Evolutionary conservation across 2,329 filamentous ascomycete species (phyloP).

Genomic region (Myriosclerotinia scirpicola): DNA sequence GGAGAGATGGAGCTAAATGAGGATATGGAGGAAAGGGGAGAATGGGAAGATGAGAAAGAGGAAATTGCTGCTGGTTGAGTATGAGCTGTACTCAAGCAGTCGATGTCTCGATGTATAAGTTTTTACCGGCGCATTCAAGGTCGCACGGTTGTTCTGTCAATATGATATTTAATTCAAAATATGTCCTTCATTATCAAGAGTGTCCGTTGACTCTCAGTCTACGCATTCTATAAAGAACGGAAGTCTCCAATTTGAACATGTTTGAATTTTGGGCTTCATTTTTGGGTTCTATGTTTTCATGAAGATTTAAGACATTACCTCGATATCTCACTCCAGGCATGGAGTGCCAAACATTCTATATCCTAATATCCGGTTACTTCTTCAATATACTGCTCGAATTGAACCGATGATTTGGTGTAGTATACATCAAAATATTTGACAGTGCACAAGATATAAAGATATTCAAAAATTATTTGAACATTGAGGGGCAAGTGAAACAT

Average conservation of each 20-base stretch:
- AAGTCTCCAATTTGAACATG: neutral
- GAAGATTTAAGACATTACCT: neutral
- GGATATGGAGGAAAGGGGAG: constrained; percentile 38
- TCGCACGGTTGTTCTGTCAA: constrained; percentile 2
- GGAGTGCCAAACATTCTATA: neutral
- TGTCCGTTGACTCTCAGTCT: neutral
- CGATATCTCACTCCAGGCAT: neutral
- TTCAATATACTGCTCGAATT: neutral
- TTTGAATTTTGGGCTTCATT: neutral
- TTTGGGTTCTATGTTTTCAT: neutral
- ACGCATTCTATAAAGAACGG: neutral
- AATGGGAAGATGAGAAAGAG: constrained; percentile 41
- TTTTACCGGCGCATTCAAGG: constrained; percentile 4
- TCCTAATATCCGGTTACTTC: neutral
- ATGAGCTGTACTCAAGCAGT: neutral
- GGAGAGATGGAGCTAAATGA: constrained; percentile 41
- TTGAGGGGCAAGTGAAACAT: neutral
- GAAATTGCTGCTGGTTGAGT: constrained; percentile 39
- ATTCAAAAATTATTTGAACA: neutral
- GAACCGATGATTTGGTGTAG: too few relatives aligned
- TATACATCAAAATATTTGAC: too few relatives aligned
- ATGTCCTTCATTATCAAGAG: neutral
- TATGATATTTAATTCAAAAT: constrained; percentile 9
- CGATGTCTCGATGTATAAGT: constrained; percentile 10
- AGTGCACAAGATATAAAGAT: too few relatives aligned